Evolutionary conservation across 352 stramenopile genomes (phyloP).

Genomic region (Globisporangium cederbergense): DNA sequence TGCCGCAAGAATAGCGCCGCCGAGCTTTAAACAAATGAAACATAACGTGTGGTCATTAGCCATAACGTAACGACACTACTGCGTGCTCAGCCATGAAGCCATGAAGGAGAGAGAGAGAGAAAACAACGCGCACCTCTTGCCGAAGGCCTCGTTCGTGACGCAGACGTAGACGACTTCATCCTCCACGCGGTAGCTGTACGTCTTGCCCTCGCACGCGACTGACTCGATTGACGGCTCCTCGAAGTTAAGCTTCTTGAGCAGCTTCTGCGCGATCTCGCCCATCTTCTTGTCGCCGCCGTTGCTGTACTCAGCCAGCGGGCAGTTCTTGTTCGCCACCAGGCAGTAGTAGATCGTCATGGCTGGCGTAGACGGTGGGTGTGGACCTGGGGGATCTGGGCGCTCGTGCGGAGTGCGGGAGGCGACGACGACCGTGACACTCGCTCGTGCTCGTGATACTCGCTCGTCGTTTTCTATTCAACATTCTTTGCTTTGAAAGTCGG

Average conservation of each 20-base stretch:
- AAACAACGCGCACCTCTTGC: slow-evolving; percentile 51
- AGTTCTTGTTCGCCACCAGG: slow-evolving; percentile 80
- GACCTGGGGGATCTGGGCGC: too few relatives aligned
- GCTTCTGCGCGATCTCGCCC: slow-evolving; percentile 82
- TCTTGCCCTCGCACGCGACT: slow-evolving; percentile 80
- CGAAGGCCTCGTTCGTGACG: slow-evolving; percentile 74
- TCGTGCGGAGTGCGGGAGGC: too few relatives aligned
- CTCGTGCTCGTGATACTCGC: too few relatives aligned
- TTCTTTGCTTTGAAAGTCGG: too few relatives aligned
- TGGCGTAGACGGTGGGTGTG: not conserved
- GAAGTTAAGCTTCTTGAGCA: slow-evolving; percentile 85
- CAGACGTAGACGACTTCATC: slow-evolving; percentile 84
- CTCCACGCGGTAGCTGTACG: slow-evolving; percentile 84
- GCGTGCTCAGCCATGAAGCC: too few relatives aligned
- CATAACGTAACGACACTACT: not conserved
- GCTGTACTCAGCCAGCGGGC: slow-evolving; percentile 75
- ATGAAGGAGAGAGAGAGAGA: not conserved
- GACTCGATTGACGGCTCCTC: slow-evolving; percentile 67
- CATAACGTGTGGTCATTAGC: not conserved
- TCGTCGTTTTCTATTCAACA: too few relatives aligned
- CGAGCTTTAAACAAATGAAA: slow-evolving; percentile 30
- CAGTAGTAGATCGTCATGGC: slow-evolving; percentile 88
- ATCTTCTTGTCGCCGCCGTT: slow-evolving; percentile 84
- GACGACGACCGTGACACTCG: too few relatives aligned
- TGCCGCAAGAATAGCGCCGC: slow-evolving; percentile 81